Base-by-base conservation (phyloP, 2,329 filamentous ascomycete genomes). In the Clarireedia monteithiana region DNA sequence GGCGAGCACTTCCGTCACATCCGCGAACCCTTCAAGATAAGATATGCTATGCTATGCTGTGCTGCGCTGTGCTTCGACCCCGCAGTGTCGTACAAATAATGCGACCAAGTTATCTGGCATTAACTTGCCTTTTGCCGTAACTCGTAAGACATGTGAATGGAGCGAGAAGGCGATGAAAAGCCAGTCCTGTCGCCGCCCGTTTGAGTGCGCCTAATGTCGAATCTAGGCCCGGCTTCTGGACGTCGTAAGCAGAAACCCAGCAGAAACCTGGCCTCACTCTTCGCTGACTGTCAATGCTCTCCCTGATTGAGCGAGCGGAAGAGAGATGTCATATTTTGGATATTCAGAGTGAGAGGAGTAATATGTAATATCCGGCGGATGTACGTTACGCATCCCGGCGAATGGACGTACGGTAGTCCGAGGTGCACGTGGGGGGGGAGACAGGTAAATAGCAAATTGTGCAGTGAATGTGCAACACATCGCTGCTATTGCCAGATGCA, bases 51-150 rank as follows among this genome's bases (percentile, higher is more conserved):
- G 45, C 23, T 26, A 10, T 15, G 5, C 20, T 20, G 9, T 48
- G 23, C 7, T 34, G 42, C 49, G 26, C 27, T 17, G 40, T 30
- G 27, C 27, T 30, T 1, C 27, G 7, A 30, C 27, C 15, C 40
- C 20, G 14, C 40, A 44, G 40, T 44, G 6, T 17, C 40, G 27
- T 30, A 30, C 27, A 2, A 30, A 30, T 30, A 39, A 48, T 54
- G 34, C 48, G 51, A 48, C 49, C 20, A 20, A 20, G 20, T 20
- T 48, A 54, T 48, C 51, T 54, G 7, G 51, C 44, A 54, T 45
- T 52, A 53, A 57, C 50, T 39, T 20, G 20, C 2, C 20, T 53
- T 30, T 30, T 7, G 27, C 27, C 10, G 27, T 30, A 30, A 30
- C 27, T 40, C 15, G 39, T 40, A 17, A 40, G 15, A 40, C 39